phyloP scores from a whole-genome alignment of 2,329 filamentous ascomycete species.

The Diaporthe citrichinensis region DNA sequence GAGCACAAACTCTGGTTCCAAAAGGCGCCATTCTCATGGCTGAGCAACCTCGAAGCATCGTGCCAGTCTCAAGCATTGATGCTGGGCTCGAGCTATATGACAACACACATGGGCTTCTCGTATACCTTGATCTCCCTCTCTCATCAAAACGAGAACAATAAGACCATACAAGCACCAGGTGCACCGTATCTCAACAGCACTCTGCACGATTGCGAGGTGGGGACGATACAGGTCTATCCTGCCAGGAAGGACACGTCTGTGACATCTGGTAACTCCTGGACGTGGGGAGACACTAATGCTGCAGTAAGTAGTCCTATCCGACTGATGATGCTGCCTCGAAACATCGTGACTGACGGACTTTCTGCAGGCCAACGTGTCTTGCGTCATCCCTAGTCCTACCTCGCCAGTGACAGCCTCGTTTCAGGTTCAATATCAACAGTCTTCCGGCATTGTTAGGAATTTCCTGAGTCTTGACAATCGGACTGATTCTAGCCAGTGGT shows the following conservation, averaged over 20 bases:
- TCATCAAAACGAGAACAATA: not conserved
- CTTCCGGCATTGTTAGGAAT: not conserved
- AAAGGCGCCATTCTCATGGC: not conserved
- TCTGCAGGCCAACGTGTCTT: slow-evolving; percentile 1
- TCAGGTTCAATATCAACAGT: not conserved
- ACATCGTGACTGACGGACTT: not conserved
- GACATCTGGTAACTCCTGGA: not conserved
- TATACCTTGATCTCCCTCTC: slow-evolving; percentile 4
- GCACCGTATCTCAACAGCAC: not conserved
- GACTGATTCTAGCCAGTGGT: slow-evolving; percentile 16
- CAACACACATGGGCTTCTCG: not conserved
- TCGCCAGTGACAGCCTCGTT: not conserved
- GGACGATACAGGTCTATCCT: not conserved
- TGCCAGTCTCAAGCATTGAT: slow-evolving; percentile 11
- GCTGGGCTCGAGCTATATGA: slow-evolving; percentile 10
- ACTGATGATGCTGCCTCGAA: too few species aligned
- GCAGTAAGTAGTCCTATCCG: not conserved
- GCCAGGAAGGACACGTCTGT: not conserved
- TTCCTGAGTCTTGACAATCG: slow-evolving; percentile 11
- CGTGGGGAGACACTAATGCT: not conserved
- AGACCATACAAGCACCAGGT: not conserved
- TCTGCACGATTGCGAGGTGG: not conserved
- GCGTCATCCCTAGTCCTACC: not conserved
- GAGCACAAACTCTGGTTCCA: slow-evolving; percentile 13
- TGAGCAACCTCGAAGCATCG: not conserved